Base-by-base conservation (phyloP, 2,329 filamentous ascomycete species). In the Grosmannia clavigera region DNA sequence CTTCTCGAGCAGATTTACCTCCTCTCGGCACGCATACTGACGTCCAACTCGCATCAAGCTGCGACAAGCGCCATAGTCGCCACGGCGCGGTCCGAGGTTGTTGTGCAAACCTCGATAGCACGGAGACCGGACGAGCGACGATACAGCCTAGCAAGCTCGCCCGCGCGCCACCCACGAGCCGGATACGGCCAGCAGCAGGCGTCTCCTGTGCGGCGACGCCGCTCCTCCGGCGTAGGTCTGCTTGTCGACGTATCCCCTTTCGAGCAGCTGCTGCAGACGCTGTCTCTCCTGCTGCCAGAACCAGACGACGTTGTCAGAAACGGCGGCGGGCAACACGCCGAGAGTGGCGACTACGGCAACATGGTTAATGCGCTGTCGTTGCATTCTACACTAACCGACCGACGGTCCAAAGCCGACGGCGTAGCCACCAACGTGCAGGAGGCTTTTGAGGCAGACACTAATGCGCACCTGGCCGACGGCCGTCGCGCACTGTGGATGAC, bases 401-500 rank as follows among this genome's bases (percentile, higher is more conserved):
- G 78, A 19, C 66, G 66, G 4, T 64, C 60, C 3, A 81, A 81
- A 65, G 69, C 74, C 0, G 69, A 71, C 14, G 76, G 75, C 22
- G 74, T 82, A 6, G 71, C 73, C 1, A 69, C 67, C 5, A 76
- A 72, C 62, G 71, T 76, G 0, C 81, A 84, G 64, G 74, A 75
- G 16, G 74, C 74, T 0, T 78, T 81, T n/a, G 81, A 84, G 65
- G 65, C 64, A 0, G 69, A 68, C 0, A 70, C 75, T 0, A 70
- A 71, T 1, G 67, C 71, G 0, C 74, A 78, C 11, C 65, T 84
- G 0, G 68, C 74, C 0, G 81, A 84, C 61, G 73, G 75, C 0
- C 72, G 74, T 22, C 67, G 73, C 3, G 80, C 80, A 0, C 66
- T 82, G 1, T 76, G 79, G 63, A 65, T 80, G 10, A 67, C 83